phyloP scores from a whole-genome alignment of 352 stramenopile genomes.

The Phytopythium sindhum region DNA sequence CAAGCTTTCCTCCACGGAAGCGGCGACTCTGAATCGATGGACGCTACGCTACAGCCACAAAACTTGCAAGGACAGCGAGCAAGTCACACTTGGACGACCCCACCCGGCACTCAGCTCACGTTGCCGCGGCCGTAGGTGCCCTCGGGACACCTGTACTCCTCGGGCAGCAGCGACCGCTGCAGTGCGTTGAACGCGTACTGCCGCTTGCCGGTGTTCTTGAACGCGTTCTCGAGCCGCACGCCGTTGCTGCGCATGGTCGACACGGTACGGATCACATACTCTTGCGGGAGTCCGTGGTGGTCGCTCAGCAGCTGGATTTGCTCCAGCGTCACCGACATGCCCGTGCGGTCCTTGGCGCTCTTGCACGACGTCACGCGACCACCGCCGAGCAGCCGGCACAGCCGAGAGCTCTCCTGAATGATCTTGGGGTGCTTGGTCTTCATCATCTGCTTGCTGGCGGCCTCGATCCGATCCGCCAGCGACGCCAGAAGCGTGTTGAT shows the following conservation, averaged over 20 bases:
- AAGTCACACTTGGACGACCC: too few species aligned
- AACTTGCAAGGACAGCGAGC: not conserved
- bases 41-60: not conserved
- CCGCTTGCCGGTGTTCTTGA: conserved; percentile 78
- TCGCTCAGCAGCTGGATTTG: conserved; percentile 68
- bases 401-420: conserved; percentile 56
- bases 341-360: conserved; percentile 94
- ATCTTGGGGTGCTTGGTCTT: conserved; percentile 79
- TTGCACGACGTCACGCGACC: conserved; percentile 94
- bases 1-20: not conserved
- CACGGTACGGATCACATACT: conserved; percentile 58
- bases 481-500: conserved; percentile 40
- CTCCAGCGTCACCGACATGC: conserved; percentile 95
- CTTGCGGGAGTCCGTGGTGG: conserved; percentile 52
- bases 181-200: conserved; percentile 76
- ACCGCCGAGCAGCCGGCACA: conserved; percentile 83
- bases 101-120: conserved; percentile 39
- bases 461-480: conserved; percentile 48
- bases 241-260: conserved; percentile 78
- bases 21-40: not conserved
- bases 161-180: conserved; percentile 69
- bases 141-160: conserved; percentile 78
- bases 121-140: conserved; percentile 79
- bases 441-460: conserved; percentile 63
- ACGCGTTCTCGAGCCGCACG: conserved; percentile 61